phyloP scores from a whole-genome alignment of 129 eudicot species.

The Artemisia tridentata region DNA sequence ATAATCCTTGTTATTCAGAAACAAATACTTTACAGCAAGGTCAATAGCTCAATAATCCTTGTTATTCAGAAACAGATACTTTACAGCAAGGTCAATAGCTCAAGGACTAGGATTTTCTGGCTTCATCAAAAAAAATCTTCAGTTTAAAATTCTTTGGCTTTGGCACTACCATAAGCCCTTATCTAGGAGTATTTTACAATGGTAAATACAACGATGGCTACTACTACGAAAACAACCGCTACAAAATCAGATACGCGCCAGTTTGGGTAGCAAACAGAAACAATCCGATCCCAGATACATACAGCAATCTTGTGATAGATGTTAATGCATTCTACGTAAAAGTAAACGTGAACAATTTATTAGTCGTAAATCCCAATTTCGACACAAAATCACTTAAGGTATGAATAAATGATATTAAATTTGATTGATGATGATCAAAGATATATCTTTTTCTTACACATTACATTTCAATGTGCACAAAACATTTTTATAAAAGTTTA shows the following conservation, averaged over 20 bases:
- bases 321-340: too few species aligned
- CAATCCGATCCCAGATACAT: slow-evolving; percentile 23
- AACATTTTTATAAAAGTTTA: too few species aligned
- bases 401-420: too few species aligned
- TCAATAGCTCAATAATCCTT: slow-evolving; percentile 19
- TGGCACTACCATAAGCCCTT: slow-evolving; percentile 23
- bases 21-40: slow-evolving; percentile 42
- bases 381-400: too few species aligned
- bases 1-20: slow-evolving; percentile 26
- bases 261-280: slow-evolving; percentile 56
- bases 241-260: not conserved
- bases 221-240: not conserved
- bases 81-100: slow-evolving; percentile 33
- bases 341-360: too few species aligned
- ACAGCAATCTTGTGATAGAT: slow-evolving; percentile 14
- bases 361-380: too few species aligned
- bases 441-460: too few species aligned
- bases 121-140: slow-evolving; percentile 40
- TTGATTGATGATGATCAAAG: too few species aligned
- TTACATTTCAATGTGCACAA: too few species aligned
- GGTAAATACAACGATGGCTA: not conserved
- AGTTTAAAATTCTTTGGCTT: slow-evolving; percentile 40
- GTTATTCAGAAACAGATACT: slow-evolving; percentile 40
- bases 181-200: slow-evolving; percentile 42
- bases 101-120: slow-evolving; percentile 38